phyloP scores from a whole-genome alignment of 1,284 basidiomycete genomes.

The Ceratobasidium theobromae region DNA sequence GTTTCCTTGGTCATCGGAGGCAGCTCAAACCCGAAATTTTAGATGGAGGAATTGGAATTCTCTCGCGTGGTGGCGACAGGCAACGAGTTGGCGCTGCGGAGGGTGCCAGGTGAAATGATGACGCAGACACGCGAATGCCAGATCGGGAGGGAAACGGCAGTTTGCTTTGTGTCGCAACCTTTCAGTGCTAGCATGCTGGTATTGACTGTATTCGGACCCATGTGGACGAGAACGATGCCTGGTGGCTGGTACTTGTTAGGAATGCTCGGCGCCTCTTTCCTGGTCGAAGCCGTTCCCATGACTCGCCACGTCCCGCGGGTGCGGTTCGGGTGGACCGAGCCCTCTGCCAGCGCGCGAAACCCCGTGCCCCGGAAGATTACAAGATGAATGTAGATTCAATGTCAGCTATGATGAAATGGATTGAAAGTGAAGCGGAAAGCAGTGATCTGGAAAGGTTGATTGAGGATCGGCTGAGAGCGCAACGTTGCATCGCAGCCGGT shows the following conservation, averaged over 20 bases:
- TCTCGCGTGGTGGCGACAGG: background rate
- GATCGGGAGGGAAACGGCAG: background rate
- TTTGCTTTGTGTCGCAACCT: background rate
- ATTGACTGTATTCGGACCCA: slow-evolving; percentile 12
- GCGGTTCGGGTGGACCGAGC: background rate
- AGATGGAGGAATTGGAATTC: background rate
- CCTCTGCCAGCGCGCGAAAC: slow-evolving; percentile 1
- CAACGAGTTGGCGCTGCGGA: background rate
- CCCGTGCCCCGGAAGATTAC: slow-evolving; percentile 28
- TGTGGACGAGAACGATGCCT: background rate
- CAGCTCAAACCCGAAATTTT: slow-evolving; percentile 18
- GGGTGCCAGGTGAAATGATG: no score
- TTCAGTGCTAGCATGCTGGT: slow-evolving; percentile 17
- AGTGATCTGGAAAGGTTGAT: slow-evolving; percentile 29
- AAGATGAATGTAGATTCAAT: slow-evolving; percentile 27
- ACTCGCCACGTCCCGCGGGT: slow-evolving; percentile 15
- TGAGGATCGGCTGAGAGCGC: slow-evolving; percentile 21
- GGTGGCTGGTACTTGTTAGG: slow-evolving; percentile 6
- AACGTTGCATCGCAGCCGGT: slow-evolving; percentile 30
- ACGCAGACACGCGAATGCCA: background rate
- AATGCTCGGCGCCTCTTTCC: slow-evolving; percentile 29
- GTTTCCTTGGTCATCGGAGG: slow-evolving; percentile 25
- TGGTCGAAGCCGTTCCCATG: slow-evolving; percentile 30
- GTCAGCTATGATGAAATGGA: slow-evolving; percentile 27
- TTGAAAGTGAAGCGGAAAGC: slow-evolving; percentile 20